Evolutionary conservation across 2,329 filamentous ascomycete species (phyloP).

Genomic region (Cytospora schulzeri): DNA sequence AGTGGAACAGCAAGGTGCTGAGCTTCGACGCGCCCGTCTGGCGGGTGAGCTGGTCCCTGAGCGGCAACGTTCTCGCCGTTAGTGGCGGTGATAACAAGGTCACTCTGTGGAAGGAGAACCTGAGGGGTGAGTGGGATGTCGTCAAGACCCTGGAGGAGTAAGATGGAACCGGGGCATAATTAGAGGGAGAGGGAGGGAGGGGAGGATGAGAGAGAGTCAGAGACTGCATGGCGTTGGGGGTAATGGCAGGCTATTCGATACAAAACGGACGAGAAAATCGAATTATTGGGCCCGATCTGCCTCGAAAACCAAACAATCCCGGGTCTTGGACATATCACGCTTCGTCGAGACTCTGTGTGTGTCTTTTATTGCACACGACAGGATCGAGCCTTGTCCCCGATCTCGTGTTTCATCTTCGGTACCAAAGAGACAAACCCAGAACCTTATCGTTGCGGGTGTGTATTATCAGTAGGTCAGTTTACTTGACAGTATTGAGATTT

Average conservation of each 20-base stretch:
- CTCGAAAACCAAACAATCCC: not conserved
- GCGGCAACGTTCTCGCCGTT: slow-evolving; percentile 93
- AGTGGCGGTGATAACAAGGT: slow-evolving; percentile 96
- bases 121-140: slow-evolving; percentile 94
- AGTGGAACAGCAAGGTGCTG: slow-evolving; percentile 85
- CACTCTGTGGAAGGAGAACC: slow-evolving; percentile 96
- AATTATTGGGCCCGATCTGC: slow-evolving; percentile 1
- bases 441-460: not conserved
- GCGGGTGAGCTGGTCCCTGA: slow-evolving; percentile 97
- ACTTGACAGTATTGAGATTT: not conserved
- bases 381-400: not conserved
- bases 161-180: slow-evolving; percentile 15
- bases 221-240: slow-evolving; percentile 24
- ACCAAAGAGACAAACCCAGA: not conserved
- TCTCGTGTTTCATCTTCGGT: not conserved
- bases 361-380: not conserved
- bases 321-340: not conserved
- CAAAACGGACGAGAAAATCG: slow-evolving; percentile 4
- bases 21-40: slow-evolving; percentile 88
- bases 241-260: slow-evolving; percentile 17
- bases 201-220: not conserved
- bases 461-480: not conserved
- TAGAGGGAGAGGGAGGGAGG: not conserved
- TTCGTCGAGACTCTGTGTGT: not conserved
- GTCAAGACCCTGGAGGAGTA: slow-evolving; percentile 96